Percentiles rank a stretch among this genome's conserved stretches.
Conservation (phyloP, 208 protist genomes). For the Porcisia deanei region DNA sequence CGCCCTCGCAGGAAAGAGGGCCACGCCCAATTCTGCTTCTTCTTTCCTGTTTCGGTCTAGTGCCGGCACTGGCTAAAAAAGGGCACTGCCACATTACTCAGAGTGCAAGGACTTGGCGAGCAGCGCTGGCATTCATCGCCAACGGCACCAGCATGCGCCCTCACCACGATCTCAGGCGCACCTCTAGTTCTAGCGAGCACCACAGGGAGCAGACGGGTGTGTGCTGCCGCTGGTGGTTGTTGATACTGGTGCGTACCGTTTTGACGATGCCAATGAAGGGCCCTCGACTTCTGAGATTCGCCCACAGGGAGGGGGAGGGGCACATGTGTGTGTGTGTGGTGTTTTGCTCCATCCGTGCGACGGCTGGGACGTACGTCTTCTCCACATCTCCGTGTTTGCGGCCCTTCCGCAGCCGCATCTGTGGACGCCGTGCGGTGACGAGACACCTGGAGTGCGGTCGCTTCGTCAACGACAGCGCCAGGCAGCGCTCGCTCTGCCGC, state of each 20-base stretch:
- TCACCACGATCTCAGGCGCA: not conserved
- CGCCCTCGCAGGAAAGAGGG: not conserved
- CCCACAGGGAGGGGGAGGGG: no score
- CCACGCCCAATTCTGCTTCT: not conserved
- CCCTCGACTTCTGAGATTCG: not conserved
- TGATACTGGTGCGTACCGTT: not conserved
- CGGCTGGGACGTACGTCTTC: not conserved
- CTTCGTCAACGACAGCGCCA: not conserved
- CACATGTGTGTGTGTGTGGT: no score
- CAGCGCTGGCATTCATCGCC: not conserved
- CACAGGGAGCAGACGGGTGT: not conserved
- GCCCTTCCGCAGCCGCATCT: not conserved
- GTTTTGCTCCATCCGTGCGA: not conserved
- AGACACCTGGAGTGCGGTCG: not conserved
- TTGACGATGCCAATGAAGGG: not conserved
- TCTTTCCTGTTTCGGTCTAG: not conserved
- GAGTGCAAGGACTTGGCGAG: not conserved
- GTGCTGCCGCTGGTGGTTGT: not conserved
- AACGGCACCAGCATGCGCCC: not conserved
- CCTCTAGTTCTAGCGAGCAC: not conserved
- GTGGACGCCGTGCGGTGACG: not conserved
- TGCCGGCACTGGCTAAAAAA: not conserved
- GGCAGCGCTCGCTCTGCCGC: not conserved
- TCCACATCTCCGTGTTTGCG: not conserved
- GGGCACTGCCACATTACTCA: not conserved